Evolutionary conservation across 768 basidiomycete genomes (phyloP).

Genomic region (Termitomyces sp.): DNA sequence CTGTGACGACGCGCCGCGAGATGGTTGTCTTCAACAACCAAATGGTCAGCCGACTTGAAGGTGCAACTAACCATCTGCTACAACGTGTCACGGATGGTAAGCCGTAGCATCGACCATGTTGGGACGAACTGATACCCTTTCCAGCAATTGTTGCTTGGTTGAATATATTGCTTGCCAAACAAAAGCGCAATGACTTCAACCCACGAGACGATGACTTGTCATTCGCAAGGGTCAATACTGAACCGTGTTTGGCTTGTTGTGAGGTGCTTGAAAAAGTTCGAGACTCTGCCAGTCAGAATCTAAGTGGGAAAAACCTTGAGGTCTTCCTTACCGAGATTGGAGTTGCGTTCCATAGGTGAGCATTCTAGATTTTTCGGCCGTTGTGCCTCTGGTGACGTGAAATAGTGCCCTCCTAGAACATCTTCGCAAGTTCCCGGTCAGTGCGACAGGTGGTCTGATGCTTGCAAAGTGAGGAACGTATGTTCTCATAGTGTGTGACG

Average conservation of each 20-base stretch:
- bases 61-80: conserved; percentile 70
- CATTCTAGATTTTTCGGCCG: not conserved
- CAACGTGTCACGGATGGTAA: conserved; percentile 82
- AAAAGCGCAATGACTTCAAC: conserved; percentile 96
- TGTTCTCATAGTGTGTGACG: not conserved
- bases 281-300: conserved; percentile 66
- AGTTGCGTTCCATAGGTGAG: conserved; percentile 86
- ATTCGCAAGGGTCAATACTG: conserved; percentile 92
- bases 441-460: conserved; percentile 95
- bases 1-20: conserved; percentile 85
- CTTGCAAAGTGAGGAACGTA: conserved; percentile 78
- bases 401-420: conserved; percentile 87
- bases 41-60: conserved; percentile 80
- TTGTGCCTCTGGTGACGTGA: not conserved
- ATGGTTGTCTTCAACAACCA: conserved; percentile 93
- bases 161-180: conserved; percentile 73
- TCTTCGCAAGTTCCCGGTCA: conserved; percentile 93
- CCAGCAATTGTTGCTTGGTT: conserved; percentile 76
- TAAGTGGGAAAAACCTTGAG: conserved; percentile 93
- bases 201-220: conserved; percentile 94
- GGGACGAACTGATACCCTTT: not conserved
- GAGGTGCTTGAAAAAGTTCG: conserved; percentile 80
- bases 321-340: conserved; percentile 92
- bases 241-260: conserved; percentile 85
- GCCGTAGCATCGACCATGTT: conserved; percentile 15